Evolutionary conservation across 768 basidiomycete species (phyloP).

Genomic region (Coprinopsis marcescibilis): DNA sequence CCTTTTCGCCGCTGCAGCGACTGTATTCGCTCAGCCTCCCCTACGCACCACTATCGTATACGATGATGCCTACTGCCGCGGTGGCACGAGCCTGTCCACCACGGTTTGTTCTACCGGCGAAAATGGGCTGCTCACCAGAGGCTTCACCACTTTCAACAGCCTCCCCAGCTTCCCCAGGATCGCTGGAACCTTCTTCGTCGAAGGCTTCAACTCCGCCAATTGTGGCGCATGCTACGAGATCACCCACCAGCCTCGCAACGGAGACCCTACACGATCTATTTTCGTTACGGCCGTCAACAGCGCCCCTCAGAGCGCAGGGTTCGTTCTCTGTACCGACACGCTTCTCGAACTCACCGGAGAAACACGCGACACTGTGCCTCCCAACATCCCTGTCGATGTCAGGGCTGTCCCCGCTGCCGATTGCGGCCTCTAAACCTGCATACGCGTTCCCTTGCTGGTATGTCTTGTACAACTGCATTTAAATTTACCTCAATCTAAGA

Average conservation of each 20-base stretch:
- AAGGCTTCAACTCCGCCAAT: constrained; percentile 40
- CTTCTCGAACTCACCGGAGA: constrained; percentile 49
- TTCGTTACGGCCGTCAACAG: constrained; percentile 48
- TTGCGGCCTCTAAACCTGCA: constrained; percentile 38
- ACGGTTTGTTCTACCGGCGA: constrained; percentile 44
- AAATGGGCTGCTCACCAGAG: constrained; percentile 44
- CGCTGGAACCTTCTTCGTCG: constrained; percentile 48
- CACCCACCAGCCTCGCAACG: constrained; percentile 34
- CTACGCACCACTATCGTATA: constrained; percentile 22
- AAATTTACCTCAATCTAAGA: too few relatives aligned
- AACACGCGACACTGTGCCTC: constrained; percentile 35
- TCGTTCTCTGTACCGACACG: constrained; percentile 44
- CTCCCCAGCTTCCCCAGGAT: constrained; percentile 57
- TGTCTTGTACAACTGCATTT: too few relatives aligned
- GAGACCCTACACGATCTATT: constrained; percentile 31
- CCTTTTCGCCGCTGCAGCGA: constrained; percentile 14
- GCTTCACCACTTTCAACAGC: constrained; percentile 42
- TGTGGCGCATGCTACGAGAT: constrained; percentile 62
- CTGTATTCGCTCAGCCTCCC: constrained; percentile 10
- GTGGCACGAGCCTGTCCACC: constrained; percentile 28
- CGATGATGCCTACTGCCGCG: constrained; percentile 47
- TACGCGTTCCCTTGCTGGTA: too few relatives aligned
- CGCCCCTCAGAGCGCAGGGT: constrained; percentile 34
- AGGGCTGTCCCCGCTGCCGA: constrained; percentile 35
- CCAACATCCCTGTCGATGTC: constrained; percentile 39